Conservation (phyloP, 805 yeast species). For the Saturnispora gosingensis region DNA sequence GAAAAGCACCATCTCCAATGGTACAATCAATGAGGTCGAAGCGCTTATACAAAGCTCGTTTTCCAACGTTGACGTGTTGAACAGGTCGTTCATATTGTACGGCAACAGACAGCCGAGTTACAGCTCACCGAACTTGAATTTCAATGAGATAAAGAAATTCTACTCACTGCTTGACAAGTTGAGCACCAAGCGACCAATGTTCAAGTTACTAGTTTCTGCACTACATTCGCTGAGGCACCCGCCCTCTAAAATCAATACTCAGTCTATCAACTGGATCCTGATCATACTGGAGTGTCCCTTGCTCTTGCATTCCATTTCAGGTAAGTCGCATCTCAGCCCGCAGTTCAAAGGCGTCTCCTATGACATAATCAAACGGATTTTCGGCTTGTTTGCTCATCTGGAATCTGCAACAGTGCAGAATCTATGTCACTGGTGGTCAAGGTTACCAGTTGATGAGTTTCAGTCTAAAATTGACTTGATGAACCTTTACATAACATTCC, state of each 20-base stretch:
- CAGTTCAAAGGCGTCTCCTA: slow-evolving; percentile 52
- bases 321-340: slow-evolving; percentile 22
- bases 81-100: slow-evolving; percentile 43
- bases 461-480: slow-evolving; percentile 50
- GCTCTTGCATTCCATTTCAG: slow-evolving; percentile 37
- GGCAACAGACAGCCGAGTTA: slow-evolving; percentile 17
- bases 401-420: slow-evolving; percentile 32
- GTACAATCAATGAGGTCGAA: slow-evolving; percentile 40
- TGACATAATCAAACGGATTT: slow-evolving; percentile 56
- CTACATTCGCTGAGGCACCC: slow-evolving; percentile 46
- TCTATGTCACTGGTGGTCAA: slow-evolving; percentile 46
- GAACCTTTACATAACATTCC: slow-evolving; percentile 72
- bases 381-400: slow-evolving; percentile 57
- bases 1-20: neutral
- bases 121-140: slow-evolving; percentile 44
- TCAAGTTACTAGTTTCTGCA: slow-evolving; percentile 43
- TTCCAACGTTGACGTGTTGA: slow-evolving; percentile 37
- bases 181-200: slow-evolving; percentile 56
- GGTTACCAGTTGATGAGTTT: slow-evolving; percentile 36
- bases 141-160: slow-evolving; percentile 35
- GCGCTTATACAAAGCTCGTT: slow-evolving; percentile 38
- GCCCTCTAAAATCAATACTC: slow-evolving; percentile 31
- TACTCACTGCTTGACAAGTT: slow-evolving; percentile 39
- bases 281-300: slow-evolving; percentile 64
- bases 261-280: slow-evolving; percentile 47